Evolutionary conservation across 306 rosid genomes (phyloP).

Genomic region (Malus sylvestris): DNA sequence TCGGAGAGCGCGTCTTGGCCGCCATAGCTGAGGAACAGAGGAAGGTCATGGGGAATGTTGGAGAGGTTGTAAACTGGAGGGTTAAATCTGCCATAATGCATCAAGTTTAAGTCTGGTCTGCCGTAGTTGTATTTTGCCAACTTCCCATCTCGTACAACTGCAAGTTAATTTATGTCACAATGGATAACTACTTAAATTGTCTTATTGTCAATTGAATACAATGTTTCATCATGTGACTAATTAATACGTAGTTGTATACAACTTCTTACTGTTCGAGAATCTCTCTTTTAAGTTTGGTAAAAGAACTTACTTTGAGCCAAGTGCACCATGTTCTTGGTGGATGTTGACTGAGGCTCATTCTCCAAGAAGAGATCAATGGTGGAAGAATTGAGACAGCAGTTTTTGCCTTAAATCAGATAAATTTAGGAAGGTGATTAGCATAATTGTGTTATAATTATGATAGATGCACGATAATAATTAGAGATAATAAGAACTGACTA

Average conservation of each 20-base stretch:
- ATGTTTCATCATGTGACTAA: too few relatives aligned
- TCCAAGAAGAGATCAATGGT: conserved; percentile 50
- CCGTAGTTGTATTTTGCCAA: conserved; percentile 57
- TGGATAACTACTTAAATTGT: too few relatives aligned
- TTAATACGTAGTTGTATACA: too few relatives aligned
- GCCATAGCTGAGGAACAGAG: conserved; percentile 83
- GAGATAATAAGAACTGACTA: not conserved
- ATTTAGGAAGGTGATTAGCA: not conserved
- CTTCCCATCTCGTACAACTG: conserved; percentile 57
- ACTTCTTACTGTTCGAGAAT: too few relatives aligned
- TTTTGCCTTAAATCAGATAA: conserved; percentile 37
- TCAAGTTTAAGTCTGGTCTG: conserved; percentile 29
- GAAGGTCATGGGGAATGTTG: conserved; percentile 61
- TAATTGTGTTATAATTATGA: not conserved
- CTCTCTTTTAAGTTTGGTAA: too few relatives aligned
- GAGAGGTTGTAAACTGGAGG: conserved; percentile 82
- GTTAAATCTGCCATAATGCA: conserved; percentile 47
- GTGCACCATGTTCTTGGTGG: conserved; percentile 76
- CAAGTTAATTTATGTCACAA: not conserved
- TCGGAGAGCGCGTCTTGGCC: conserved; percentile 77
- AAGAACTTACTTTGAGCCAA: conserved; percentile 69
- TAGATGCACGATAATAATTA: not conserved
- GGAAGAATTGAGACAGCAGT: conserved; percentile 84
- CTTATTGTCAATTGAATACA: too few relatives aligned
- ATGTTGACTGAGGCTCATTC: conserved; percentile 76